Conservation (phyloP, 1,284 basidiomycete species). For the Pascua sp. region DNA sequence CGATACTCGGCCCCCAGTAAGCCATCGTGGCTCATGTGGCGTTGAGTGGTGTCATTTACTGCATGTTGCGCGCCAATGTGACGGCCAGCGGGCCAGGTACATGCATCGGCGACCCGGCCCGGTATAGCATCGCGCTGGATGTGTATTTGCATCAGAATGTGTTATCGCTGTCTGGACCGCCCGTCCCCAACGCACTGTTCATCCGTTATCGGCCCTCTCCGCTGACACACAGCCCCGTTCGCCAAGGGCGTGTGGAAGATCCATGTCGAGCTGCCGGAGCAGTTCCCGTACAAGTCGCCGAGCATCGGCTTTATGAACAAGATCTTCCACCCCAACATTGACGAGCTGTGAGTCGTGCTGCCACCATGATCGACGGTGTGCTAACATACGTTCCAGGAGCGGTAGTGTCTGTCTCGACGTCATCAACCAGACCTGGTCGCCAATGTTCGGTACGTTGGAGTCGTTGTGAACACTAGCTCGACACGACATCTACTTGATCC, state of each 20-base stretch:
- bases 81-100: no score
- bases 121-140: no score
- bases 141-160: no score
- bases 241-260: conserved; percentile 97
- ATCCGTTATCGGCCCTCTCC: not conserved
- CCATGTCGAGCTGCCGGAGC: conserved; percentile 97
- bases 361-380: conserved; percentile 24
- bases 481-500: not conserved
- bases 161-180: no score
- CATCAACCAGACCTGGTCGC: conserved; percentile 99
- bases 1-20: no score
- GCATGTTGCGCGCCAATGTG: no score
- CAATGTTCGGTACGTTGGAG: conserved; percentile 82
- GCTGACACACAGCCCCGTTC: conserved; percentile 71
- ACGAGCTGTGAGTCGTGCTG: conserved; percentile 72
- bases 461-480: conserved; percentile 19
- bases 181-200: no score
- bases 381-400: conserved; percentile 59
- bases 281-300: conserved; percentile 98
- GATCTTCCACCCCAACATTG: conserved; percentile 99
- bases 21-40: no score
- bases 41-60: no score
- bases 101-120: no score
- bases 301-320: conserved; percentile 99
- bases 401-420: conserved; percentile 94